Base-by-base conservation (phyloP, 441 rosid species). In the Eruca vesicaria region DNA sequence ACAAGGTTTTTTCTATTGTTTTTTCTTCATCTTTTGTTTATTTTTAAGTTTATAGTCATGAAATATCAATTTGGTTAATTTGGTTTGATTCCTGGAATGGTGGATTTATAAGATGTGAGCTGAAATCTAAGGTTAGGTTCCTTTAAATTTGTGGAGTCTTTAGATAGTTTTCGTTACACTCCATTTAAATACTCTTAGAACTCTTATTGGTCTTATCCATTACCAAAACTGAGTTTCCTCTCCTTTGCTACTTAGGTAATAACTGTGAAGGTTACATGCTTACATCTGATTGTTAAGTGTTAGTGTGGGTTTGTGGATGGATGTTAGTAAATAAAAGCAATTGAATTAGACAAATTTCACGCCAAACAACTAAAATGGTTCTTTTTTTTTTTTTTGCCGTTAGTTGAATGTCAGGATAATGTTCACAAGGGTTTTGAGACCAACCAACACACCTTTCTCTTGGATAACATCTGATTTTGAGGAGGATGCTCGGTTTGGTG, bases 371-470 rank as follows among this genome's bases (percentile, higher is more conserved):
- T 68, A 52, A 71, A 28, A 41, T 18, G 21, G 29, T 33, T 43
- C 45, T 65, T 48, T n/a, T 75, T 33, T 18, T 58, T 70, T 32
- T 16, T 73, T n/a, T n/a, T n/a, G n/a, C n/a, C n/a, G n/a, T n/a
- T n/a, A n/a, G n/a, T 72, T 66, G 76, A 71, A 31, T 63, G 83
- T 67, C 78, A 67, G 31, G 77, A 75, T 31, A 60, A 64, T 2
- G 79, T 50, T 68, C 81, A 76, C 3, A 79, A 80, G 58, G 84
- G 72, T 28, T 66, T 79, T 60, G 83, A 80, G 28, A 23, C 28
- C 28, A 59, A 71, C 18, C 55, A 79, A 77, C 29, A 29, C 35
- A n/a, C 36, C 74, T 19, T 76, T 76, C 70, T 69, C 79, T 38
- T 76, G 69, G 74, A 69, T 6, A 84, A 41, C 78, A 76, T 48